These are phyloP conservation scores for Gossypium aridum DNA, from an alignment of 441 rosid species.

Conservation along the genomic window DNA sequence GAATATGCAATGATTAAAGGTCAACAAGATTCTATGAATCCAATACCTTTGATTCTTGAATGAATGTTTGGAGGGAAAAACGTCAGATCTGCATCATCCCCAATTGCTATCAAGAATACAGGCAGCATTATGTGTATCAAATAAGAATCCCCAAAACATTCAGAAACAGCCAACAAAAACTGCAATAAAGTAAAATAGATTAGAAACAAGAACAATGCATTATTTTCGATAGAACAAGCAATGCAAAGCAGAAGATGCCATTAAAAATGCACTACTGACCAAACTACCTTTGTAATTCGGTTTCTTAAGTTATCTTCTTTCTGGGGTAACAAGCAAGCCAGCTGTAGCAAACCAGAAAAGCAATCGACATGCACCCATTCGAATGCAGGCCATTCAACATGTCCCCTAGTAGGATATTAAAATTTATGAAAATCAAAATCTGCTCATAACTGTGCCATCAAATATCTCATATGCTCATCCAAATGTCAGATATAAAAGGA, in stretches of 20 bases:
- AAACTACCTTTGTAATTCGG: conserved; percentile 67
- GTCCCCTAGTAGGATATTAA: conserved; percentile 48
- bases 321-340: conserved; percentile 75
- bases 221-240: conserved; percentile 4
- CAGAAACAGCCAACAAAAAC: conserved; percentile 78
- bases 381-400: conserved; percentile 76
- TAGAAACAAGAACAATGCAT: conserved; percentile 18
- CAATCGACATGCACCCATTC: conserved; percentile 95
- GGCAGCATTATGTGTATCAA: conserved; percentile 82
- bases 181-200: conserved; percentile 32
- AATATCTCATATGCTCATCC: not conserved
- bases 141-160: conserved; percentile 69
- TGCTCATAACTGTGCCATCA: conserved; percentile 10
- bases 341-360: conserved; percentile 74
- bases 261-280: conserved; percentile 15
- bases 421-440: conserved; percentile 20
- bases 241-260: not conserved
- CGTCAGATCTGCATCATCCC: conserved; percentile 68
- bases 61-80: conserved; percentile 53
- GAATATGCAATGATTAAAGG: conserved; percentile 10
- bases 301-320: conserved; percentile 87
- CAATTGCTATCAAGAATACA: conserved; percentile 74
- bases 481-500: conserved; percentile 5
- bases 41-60: conserved; percentile 66
- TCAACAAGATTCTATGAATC: conserved; percentile 10